Base-by-base conservation (phyloP, 2,329 filamentous ascomycete species). In the Aspergillus floridensis region DNA sequence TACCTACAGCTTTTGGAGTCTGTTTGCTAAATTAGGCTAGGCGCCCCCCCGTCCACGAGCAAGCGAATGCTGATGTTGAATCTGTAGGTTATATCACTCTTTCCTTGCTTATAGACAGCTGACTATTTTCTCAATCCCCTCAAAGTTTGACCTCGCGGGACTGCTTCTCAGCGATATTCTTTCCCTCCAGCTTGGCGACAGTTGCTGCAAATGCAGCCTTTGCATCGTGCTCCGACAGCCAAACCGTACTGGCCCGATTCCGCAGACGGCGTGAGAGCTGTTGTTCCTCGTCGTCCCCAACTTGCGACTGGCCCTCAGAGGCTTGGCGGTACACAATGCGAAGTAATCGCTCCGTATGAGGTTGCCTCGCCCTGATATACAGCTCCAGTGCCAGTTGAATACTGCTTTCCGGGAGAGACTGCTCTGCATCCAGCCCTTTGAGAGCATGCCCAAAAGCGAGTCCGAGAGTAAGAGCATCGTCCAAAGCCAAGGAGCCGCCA, bases 191-290 rank as follows among this genome's bases (percentile, higher is more conserved):
- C 32, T 35, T 35, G 12, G 32, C 32, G 12, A 35, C 14, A 16
- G 32, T 35, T 12, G 32, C 32, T 35, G 35, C 66, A 63, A 79
- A 81, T 11, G 75, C 70, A 10, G 63, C 63, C 54, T 76, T 71
- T 8, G 81, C 79, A 65, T 81, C 77, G 65, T 82, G 79, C 61
- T 81, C 79, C 21, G 77, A 77, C 31, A 82, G 71, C 80, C 79
- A 82, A 16, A 65, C 70, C 5, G 74, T 73, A 57, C 80, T 72
- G 2, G 70, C 68, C 4, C 79, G 68, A 21, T 63, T 72, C 24
- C 60, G 68, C 63, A 81, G 74, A 55, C 75, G 68, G 0, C 63
- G 44, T 49, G 73, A 63, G 44, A 81, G 26, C 7, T 8, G 63
- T 50, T 74, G 68, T 49, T 74, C 72, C 26, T 81, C 78, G 5